Base-by-base conservation (phyloP, 148 eudicot genomes). In the Tetragonia tetragonoides region DNA sequence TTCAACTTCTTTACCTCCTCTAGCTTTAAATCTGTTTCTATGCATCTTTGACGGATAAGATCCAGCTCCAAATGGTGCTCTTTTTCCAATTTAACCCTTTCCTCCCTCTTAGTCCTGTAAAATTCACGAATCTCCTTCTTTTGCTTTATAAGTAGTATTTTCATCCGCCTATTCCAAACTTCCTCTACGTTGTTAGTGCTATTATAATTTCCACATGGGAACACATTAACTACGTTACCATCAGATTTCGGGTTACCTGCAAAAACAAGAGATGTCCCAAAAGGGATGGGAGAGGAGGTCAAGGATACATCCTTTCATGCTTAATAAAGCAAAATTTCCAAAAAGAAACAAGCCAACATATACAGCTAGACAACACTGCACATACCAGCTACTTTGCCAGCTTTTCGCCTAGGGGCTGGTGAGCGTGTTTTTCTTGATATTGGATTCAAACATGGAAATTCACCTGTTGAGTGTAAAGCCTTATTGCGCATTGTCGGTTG, bases 1-100 rank as follows among this genome's bases (percentile, higher is more conserved):
- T 81, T 75, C 68, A 84, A 75, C 15, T 56, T 67, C 67, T 81
- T 72, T 34, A 71, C 77, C 67, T 56, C 46, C 44, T 70, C 63
- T 68, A 75, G 71, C 49, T 78, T 78, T 11, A 3, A 17, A 12
- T 38, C 70, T 41, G 77, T 75, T 79, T 75, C 84, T 59, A 41
- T 64, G 62, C 51, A 77, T 66, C 23, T 63, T 72, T 77, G 68
- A 73, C 74, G 28, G 23, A 75, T 39, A 16, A 75, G 69, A 51
- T 75, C 65, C 78, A 49, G n/a, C 77, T 81, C 68, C 73, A 66
- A 60, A 11, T 60, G 77, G 61, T 78, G 74, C 75, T 66, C 77
- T 21, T 70, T 66, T 11, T 81, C 82, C 70, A 84, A 63, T 62
- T 41, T 64, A 12, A 72, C 77, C 76, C 63, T 81, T 20, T 62